Evolutionary conservation across 768 basidiomycete genomes (phyloP), one percentile per base, ranked within the genome.

Genomic region (Sistotremastrum suecicum): DNA sequence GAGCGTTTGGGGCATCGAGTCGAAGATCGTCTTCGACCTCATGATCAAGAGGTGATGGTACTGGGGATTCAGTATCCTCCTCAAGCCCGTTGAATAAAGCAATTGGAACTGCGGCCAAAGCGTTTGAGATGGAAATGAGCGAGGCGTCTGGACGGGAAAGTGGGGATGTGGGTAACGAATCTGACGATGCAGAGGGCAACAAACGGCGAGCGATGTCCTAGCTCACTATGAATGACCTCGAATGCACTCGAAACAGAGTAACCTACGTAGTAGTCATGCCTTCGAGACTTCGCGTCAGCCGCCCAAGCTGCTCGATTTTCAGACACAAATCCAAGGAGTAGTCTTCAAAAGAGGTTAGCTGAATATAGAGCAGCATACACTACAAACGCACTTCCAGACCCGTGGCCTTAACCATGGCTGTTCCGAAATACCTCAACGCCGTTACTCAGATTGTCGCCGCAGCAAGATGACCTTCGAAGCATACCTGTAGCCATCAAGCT

Each of bases 221-320:
- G 2, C 48, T 49, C 3, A 30, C 30, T 34, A 43, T 54, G 46
- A 56, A 50, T 45, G 9, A 33, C 2, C 8, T 7, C 41, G 34
- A 20, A 12, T 6, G 10, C 1, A 42, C n/a, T 8, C 3, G 37
- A 12, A 40, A 8, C n/a, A 37, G n/a, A 7, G 44, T 42, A 40
- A 64, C 76, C 37, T 51, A 85, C 84, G 58, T 86, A 86, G 56
- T 86, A 87, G 48, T 69, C 71, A 37, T 79, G 75, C 44, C 84
- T 66, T 55, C 80, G 80, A 51, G 75, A 76, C 36, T 58, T 56
- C 38, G 68, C 64, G 48, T 82, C 79, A 34, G 56, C 60, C n/a
- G 61, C 58, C 84, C 83, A 84, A 5, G 64, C 63, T 4, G 68
- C 54, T 57, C 81, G 83, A 41, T 70, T 56, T 1, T 63, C 55